Base-by-base conservation (phyloP, 2,329 filamentous ascomycete species). In the Lasiodiplodia citricola region DNA sequence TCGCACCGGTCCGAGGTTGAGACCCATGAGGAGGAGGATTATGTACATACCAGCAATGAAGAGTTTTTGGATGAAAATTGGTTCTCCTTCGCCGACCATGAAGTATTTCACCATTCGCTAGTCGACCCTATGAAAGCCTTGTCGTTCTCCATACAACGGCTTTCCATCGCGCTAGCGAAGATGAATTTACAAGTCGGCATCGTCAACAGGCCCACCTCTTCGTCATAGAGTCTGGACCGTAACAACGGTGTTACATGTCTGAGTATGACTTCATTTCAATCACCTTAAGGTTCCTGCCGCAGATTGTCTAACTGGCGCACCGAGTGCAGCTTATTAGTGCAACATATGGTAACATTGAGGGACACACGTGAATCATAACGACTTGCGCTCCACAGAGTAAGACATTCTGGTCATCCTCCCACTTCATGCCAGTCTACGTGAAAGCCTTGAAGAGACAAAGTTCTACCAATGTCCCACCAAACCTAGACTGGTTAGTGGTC, bases 161-260 rank as follows among this genome's bases (percentile, higher is more conserved):
- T 63, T 58, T 54, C 56, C 56, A 54, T 63, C 31, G 66, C 37
- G 37, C 41, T 38, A 62, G 57, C 57, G 60, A 50, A 68, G 57
- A 68, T 31, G 25, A 51, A 28, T 57, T 44, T 28, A 16, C 14
- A 55, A 14, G 50, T 31, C 18, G 57, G 58, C 67, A 68, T 64
- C 55, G 58, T 68, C 67, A 68, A 68, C 67, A 68, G 67, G 51
- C 50, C 67, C 67, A 64, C 51, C 21, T 68, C 66, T 68, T 50
- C 47, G n/a, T 18, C 51, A 70, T 76, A 72, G 72, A 72, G 72
- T 73, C 68, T 73, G 73, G 79, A 75, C 73, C 74, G 79, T 80
- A 81, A 81, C 74, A 80, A 73, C 75, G 74, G 67, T 75, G 76
- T 74, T 68, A 80, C 76, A 80, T 69, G 16, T 18, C 25, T 38